Percentiles rank a stretch among this genome's conserved stretches.
These are phyloP conservation scores for Cladosporium velox DNA, from an alignment of 2,329 filamentous ascomycete genomes.

Conservation along the genomic window DNA sequence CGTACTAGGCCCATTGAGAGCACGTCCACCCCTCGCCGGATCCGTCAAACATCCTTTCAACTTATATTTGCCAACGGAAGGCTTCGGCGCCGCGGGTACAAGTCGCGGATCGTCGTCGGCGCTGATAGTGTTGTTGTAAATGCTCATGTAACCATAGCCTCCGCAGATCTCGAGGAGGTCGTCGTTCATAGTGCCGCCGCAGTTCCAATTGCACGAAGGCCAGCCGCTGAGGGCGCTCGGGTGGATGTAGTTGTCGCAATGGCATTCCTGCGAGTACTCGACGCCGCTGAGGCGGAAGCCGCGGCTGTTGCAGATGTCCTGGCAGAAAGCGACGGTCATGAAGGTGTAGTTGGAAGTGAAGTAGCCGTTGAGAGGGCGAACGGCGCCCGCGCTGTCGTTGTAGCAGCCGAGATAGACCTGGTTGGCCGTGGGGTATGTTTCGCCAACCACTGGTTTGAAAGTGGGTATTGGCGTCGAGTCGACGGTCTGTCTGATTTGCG, in stretches of 20 bases:
- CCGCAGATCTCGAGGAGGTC: slow-evolving; percentile 34
- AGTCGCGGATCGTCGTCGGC: slow-evolving; percentile 32
- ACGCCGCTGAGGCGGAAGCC: slow-evolving; percentile 37
- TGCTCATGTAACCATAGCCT: slow-evolving; percentile 33
- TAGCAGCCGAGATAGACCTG: slow-evolving; percentile 41
- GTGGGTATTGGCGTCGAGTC: slow-evolving; percentile 36
- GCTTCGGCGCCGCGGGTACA: slow-evolving; percentile 25
- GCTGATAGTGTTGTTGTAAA: slow-evolving; percentile 39
- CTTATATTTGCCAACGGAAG: slow-evolving; percentile 30
- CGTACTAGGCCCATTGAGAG: slow-evolving; percentile 26
- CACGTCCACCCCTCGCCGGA: slow-evolving; percentile 26
- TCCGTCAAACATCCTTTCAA: slow-evolving; percentile 31
- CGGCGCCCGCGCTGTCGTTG: slow-evolving; percentile 34
- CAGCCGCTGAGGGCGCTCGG: slow-evolving; percentile 28
- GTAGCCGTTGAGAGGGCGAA: slow-evolving; percentile 32
- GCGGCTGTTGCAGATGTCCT: slow-evolving; percentile 33
- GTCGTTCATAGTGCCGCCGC: slow-evolving; percentile 33
- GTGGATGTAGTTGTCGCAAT: slow-evolving; percentile 39
- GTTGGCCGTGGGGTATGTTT: slow-evolving; percentile 22
- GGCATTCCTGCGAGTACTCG: slow-evolving; percentile 39
- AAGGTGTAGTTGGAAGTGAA: slow-evolving; percentile 28
- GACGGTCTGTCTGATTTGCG: slow-evolving; percentile 32
- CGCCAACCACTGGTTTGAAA: slow-evolving; percentile 30
- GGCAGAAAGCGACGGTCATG: slow-evolving; percentile 41
- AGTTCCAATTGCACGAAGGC: slow-evolving; percentile 30